phyloP scores from a whole-genome alignment of 1,284 basidiomycete genomes.

The Papiliotrema nemorosa region DNA sequence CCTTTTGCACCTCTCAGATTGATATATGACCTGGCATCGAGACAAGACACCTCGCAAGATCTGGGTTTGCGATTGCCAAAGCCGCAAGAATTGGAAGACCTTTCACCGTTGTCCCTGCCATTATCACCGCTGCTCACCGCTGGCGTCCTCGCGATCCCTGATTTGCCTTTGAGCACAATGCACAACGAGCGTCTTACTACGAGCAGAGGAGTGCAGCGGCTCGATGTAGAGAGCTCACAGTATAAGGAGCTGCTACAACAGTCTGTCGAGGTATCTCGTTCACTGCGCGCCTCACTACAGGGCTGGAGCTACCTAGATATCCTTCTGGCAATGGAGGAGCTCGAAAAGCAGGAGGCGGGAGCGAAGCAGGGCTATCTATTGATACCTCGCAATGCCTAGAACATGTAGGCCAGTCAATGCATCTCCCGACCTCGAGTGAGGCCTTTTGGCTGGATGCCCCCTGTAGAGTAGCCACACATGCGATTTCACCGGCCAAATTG shows the following conservation, averaged over 20 bases:
- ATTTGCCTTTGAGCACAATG: too few relatives aligned
- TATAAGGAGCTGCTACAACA: slow-evolving; percentile 1
- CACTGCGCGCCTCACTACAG: background rate
- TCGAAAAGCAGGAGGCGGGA: background rate
- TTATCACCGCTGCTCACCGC: slow-evolving; percentile 18
- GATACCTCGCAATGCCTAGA: background rate
- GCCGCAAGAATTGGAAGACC: slow-evolving; percentile 13
- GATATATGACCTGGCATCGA: slow-evolving; percentile 28
- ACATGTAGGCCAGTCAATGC: background rate
- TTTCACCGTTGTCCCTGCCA: slow-evolving; percentile 28
- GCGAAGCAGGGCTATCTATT: background rate
- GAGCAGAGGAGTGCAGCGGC: background rate
- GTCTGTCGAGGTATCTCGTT: slow-evolving; percentile 8
- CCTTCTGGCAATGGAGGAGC: background rate
- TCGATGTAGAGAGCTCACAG: background rate
- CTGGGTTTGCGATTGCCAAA: slow-evolving; percentile 12
- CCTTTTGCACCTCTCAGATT: slow-evolving; percentile 25
- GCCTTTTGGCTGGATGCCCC: too few relatives aligned
- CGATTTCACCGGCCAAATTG: too few relatives aligned
- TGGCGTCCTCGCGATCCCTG: slow-evolving; percentile 11
- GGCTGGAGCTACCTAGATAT: background rate
- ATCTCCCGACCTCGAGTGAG: too few relatives aligned
- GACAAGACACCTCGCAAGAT: slow-evolving; percentile 6
- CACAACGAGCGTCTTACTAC: too few relatives aligned
- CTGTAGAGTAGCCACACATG: too few relatives aligned